Evolutionary conservation across 2,329 filamentous ascomycete species (phyloP).

Genomic region (Pyricularia grisea): DNA sequence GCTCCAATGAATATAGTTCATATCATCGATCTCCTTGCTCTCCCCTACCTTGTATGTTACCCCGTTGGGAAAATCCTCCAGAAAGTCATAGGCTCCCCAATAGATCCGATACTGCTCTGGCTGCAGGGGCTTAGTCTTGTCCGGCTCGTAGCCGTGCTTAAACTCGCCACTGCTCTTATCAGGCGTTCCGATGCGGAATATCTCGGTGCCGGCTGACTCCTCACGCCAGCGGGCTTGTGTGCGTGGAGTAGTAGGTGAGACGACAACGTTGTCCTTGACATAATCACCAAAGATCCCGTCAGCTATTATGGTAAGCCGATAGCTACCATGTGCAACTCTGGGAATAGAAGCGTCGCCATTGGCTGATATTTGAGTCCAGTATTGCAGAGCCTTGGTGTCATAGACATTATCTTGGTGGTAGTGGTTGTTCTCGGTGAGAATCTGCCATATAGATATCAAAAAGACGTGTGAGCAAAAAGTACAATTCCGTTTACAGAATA

Average conservation of each 20-base stretch:
- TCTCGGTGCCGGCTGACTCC: conserved; percentile 46
- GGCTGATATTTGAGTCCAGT: conserved; percentile 45
- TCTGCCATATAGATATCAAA: background rate
- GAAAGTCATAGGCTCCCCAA: conserved; percentile 51
- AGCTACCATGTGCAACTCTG: conserved; percentile 46
- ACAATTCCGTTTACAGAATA: background rate
- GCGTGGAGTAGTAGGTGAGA: conserved; percentile 15
- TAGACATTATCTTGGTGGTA: conserved; percentile 51
- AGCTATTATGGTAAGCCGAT: conserved; percentile 54
- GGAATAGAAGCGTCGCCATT: conserved; percentile 40
- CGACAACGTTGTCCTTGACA: conserved; percentile 36
- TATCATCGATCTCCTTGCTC: conserved; percentile 35
- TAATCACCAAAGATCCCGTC: conserved; percentile 53
- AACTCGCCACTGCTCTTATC: conserved; percentile 54
- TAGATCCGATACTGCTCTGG: conserved; percentile 53
- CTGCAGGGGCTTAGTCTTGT: conserved; percentile 36
- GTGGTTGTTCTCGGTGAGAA: conserved; percentile 40
- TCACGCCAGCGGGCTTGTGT: conserved; percentile 35
- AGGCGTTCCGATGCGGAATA: conserved; percentile 54
- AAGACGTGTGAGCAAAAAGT: background rate
- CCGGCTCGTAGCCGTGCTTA: conserved; percentile 42
- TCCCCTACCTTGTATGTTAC: conserved; percentile 47
- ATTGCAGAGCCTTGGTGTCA: conserved; percentile 47
- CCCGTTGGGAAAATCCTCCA: conserved; percentile 47
- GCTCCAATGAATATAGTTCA: conserved; percentile 59